phyloP scores from a whole-genome alignment of 352 stramenopile genomes.

The Elongisporangium anandrum region DNA sequence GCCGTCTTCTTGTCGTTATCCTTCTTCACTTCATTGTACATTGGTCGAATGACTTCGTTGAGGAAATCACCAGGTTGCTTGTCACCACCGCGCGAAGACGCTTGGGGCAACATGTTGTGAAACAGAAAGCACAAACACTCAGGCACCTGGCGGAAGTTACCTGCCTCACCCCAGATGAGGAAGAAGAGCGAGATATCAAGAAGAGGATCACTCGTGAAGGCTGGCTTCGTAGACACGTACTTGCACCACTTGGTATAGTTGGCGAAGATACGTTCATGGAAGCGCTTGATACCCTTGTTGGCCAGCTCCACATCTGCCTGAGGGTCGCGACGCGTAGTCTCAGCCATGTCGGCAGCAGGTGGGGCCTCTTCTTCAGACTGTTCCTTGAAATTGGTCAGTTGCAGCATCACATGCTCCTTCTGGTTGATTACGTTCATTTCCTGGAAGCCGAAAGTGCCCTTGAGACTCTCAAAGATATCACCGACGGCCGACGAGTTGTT shows the following conservation, averaged over 20 bases:
- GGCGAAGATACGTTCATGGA: conserved; percentile 70
- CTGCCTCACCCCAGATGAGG: conserved; percentile 81
- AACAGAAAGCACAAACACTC: conserved; percentile 80
- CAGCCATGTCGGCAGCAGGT: conserved; percentile 14
- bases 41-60: conserved; percentile 69
- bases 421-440: conserved; percentile 78
- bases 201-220: conserved; percentile 71
- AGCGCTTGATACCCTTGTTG: conserved; percentile 71
- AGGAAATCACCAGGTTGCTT: conserved; percentile 72
- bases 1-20: conserved; percentile 88
- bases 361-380: conserved; percentile 40
- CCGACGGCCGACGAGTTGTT: conserved; percentile 48
- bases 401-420: conserved; percentile 71
- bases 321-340: conserved; percentile 47
- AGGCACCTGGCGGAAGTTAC: conserved; percentile 79
- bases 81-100: conserved; percentile 43
- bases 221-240: conserved; percentile 76
- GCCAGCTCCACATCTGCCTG: conserved; percentile 69
- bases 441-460: conserved; percentile 96
- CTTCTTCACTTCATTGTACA: conserved; percentile 80
- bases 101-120: conserved; percentile 72
- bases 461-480: conserved; percentile 90
- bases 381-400: conserved; percentile 83
- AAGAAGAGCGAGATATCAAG: conserved; percentile 83
- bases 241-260: conserved; percentile 90